Conservation (phyloP, 352 stramenopile genomes). For the Thalassiosira livingstoniorum region DNA sequence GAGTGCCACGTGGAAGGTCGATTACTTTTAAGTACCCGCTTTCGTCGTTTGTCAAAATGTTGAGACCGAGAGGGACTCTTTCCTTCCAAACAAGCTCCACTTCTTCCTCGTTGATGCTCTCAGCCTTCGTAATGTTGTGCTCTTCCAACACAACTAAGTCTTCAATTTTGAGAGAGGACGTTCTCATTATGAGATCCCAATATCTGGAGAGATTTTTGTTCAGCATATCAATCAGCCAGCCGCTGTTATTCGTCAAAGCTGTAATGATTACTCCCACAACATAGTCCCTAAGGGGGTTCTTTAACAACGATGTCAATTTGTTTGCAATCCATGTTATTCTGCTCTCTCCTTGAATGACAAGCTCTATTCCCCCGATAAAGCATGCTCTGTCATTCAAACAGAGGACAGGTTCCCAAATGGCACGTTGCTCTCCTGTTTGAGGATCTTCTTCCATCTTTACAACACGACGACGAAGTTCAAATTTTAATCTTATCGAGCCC, state of each 20-base stretch:
- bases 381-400: conserved; percentile 81
- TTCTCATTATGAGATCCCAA: conserved; percentile 83
- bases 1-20: conserved; percentile 82
- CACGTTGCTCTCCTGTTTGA: conserved; percentile 29
- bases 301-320: conserved; percentile 80
- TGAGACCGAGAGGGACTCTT: conserved; percentile 81
- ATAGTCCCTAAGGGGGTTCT: conserved; percentile 81
- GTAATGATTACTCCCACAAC: conserved; percentile 75
- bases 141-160: conserved; percentile 42
- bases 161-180: conserved; percentile 67
- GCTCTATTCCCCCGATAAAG: conserved; percentile 78
- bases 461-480: conserved; percentile 77
- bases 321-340: conserved; percentile 83
- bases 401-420: conserved; percentile 78
- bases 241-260: conserved; percentile 78
- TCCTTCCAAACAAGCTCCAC: conserved; percentile 85
- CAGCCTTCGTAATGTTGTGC: conserved; percentile 57
- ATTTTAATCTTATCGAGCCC: conserved; percentile 80
- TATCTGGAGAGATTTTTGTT: conserved; percentile 71
- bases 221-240: conserved; percentile 76
- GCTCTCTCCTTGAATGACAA: conserved; percentile 79
- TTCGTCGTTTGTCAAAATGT: conserved; percentile 85
- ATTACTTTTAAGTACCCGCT: conserved; percentile 84
- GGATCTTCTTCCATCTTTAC: conserved; percentile 36
- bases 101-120: conserved; percentile 59